These are phyloP conservation scores for Geotrichum histeridarum DNA, from an alignment of 1,139 yeast genomes.

Conservation along the genomic window DNA sequence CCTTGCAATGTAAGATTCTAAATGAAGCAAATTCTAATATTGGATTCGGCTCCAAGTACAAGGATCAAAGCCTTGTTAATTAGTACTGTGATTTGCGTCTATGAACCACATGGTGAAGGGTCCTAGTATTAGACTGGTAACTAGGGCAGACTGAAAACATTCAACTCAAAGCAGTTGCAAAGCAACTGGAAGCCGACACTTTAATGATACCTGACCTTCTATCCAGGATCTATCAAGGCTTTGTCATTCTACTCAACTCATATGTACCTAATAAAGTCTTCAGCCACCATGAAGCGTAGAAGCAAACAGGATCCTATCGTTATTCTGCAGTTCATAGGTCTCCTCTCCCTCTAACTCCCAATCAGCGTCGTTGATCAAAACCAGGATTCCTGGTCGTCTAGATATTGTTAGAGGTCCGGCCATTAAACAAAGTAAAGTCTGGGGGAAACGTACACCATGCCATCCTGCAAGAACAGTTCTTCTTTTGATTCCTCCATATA, in stretches of 20 bases:
- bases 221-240: too few species aligned
- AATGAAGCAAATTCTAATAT: too few species aligned
- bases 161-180: too few species aligned
- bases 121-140: too few species aligned
- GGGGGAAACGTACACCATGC: slow-evolving; percentile 36
- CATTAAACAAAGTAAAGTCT: background rate
- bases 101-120: too few species aligned
- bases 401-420: slow-evolving; percentile 21
- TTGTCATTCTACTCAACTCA: background rate
- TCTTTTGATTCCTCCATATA: slow-evolving; percentile 53
- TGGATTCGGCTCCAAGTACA: too few species aligned
- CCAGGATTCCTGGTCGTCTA: slow-evolving; percentile 87
- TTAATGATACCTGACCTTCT: too few species aligned
- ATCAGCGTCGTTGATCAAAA: slow-evolving; percentile 87
- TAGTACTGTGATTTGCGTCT: too few species aligned
- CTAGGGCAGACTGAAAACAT: too few species aligned
- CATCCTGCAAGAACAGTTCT: slow-evolving; percentile 78
- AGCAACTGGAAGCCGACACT: too few species aligned
- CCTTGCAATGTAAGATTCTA: too few species aligned
- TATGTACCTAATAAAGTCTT: background rate
- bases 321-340: slow-evolving; percentile 64
- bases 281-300: slow-evolving; percentile 94
- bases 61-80: too few species aligned
- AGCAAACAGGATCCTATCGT: slow-evolving; percentile 80
- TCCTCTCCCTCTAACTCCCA: slow-evolving; percentile 96